Evolutionary conservation across 176 grass and related monocot genomes (phyloP), one percentile per base, ranked within the genome.

Genomic region (Oryza glaberrima): DNA sequence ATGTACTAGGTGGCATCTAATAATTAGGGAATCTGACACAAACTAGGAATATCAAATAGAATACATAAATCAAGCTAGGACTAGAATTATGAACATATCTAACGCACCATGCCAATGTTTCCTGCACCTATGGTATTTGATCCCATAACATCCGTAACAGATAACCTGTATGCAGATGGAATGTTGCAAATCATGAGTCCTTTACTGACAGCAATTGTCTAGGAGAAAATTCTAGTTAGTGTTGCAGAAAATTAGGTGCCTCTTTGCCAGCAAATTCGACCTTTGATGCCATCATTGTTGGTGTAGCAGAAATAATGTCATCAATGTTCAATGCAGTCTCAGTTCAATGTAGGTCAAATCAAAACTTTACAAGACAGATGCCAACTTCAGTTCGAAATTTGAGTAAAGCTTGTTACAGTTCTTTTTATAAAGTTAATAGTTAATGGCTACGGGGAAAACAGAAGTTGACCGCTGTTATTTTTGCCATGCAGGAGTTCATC

Each of bases 321-420:
- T 75, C 6, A 15, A 51, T 52, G 16, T 47, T 8, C 9, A 52
- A 28, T 8, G 54, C 52, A 70, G 17, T 81, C 46, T 54, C 32
- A 16, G 48, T 28, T 73, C 19, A 70, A 6, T 89, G 1, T 72
- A 98, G 96, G 45, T 95, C 28, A 93, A 93, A 90, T 98, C 66
- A 93, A 98, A 88, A 98, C 96, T 86, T 89, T 91, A 77, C 87
- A 94, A 67, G 96, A 92, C 69, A 92, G 93, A 90, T 92, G 88
- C 47, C 96, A 98, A 71, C 93, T 98, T 75, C 87, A 93, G 76
- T 70, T 88, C 95, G 84, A 98, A 93, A 85, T 95, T 92, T 13
- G 96, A 98, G 91, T 98, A 95, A 45, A 65, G 65, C 45, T 83
- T 17, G 23, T 64, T 86, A 64, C 49, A 40, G 30, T 69, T 73